These are phyloP conservation scores for Laetiporus sulphureus DNA, from an alignment of 1,284 basidiomycete species.

Conservation along the genomic window DNA sequence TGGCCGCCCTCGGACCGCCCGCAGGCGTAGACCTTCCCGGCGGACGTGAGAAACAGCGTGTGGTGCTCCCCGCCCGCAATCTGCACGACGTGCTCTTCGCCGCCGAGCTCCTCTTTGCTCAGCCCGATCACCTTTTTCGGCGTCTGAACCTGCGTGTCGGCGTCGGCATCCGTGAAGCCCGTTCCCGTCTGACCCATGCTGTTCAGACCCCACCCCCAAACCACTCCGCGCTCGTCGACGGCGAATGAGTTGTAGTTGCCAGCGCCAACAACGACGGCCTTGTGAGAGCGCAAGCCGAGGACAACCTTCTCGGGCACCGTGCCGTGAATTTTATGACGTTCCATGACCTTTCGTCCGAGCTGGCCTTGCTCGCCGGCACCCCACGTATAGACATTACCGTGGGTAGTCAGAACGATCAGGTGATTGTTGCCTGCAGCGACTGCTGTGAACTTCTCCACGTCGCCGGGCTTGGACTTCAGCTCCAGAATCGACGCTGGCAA, in stretches of 20 bases:
- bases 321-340: slow-evolving; percentile 81
- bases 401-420: slow-evolving; percentile 77
- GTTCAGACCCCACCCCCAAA: slow-evolving; percentile 92
- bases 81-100: slow-evolving; percentile 61
- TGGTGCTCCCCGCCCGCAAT: slow-evolving; percentile 81
- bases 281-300: slow-evolving; percentile 56
- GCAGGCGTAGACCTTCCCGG: slow-evolving; percentile 79
- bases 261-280: slow-evolving; percentile 73
- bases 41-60: slow-evolving; percentile 77
- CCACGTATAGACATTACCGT: slow-evolving; percentile 81
- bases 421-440: slow-evolving; percentile 84
- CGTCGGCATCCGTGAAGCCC: slow-evolving; percentile 38
- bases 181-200: slow-evolving; percentile 64
- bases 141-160: slow-evolving; percentile 48
- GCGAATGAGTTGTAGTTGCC: slow-evolving; percentile 87
- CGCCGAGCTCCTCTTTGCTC: slow-evolving; percentile 53
- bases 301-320: slow-evolving; percentile 78
- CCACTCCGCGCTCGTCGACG: slow-evolving; percentile 71
- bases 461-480: slow-evolving; percentile 25
- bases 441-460: slow-evolving; percentile 17
- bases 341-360: slow-evolving; percentile 79
- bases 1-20: slow-evolving; percentile 77
- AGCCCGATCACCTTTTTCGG: slow-evolving; percentile 67
- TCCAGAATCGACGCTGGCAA: slow-evolving; percentile 64
- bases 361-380: slow-evolving; percentile 85